phyloP scores from a whole-genome alignment of 1,284 basidiomycete species.

The Vanrija humicola region DNA sequence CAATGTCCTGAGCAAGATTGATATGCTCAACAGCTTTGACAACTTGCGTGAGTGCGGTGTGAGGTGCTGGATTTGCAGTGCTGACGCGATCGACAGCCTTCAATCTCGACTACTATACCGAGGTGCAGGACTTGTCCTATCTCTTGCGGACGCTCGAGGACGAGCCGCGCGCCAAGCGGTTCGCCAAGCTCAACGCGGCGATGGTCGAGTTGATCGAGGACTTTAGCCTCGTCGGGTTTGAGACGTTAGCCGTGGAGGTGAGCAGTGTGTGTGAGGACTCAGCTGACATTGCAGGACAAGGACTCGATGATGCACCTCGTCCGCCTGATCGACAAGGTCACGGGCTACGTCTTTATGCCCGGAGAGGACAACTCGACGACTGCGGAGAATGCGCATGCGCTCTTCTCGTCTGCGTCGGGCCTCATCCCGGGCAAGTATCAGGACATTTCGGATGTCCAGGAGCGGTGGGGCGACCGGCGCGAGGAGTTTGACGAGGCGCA shows the following conservation, averaged over 20 bases:
- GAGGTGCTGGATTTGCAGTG: not conserved
- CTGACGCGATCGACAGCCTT: constrained; percentile 61
- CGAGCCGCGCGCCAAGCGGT: constrained; percentile 62
- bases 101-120: constrained; percentile 96
- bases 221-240: constrained; percentile 90
- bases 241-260: constrained; percentile 93
- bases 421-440: constrained; percentile 55
- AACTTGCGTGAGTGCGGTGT: constrained; percentile 66
- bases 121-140: constrained; percentile 92
- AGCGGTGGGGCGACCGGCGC: constrained; percentile 76
- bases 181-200: constrained; percentile 75
- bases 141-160: constrained; percentile 66
- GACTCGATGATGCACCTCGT: constrained; percentile 84
- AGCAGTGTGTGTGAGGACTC: constrained; percentile 18
- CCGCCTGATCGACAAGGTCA: constrained; percentile 76
- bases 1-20: constrained; percentile 95
- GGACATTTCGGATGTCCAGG: constrained; percentile 76
- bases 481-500: constrained; percentile 76
- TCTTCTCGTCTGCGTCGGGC: constrained; percentile 65
- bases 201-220: constrained; percentile 91
- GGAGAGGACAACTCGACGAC: constrained; percentile 39
- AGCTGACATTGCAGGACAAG: constrained; percentile 63
- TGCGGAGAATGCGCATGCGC: constrained; percentile 61
- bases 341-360: constrained; percentile 80
- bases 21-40: constrained; percentile 79